Conservation (phyloP, 2,329 filamentous ascomycete genomes). For the Fusarium praegraminearum region DNA sequence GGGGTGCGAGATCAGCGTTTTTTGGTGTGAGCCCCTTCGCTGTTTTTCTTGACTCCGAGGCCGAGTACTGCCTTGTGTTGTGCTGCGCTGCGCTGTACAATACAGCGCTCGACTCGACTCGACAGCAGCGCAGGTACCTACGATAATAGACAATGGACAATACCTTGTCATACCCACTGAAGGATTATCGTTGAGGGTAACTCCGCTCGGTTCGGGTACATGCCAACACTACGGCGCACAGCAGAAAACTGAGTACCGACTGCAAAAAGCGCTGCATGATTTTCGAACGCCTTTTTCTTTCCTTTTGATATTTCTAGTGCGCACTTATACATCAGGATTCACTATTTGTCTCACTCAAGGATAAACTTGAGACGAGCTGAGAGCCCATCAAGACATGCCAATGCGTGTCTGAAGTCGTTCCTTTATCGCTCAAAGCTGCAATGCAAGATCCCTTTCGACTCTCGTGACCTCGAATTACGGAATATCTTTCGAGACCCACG, state of each 20-base stretch:
- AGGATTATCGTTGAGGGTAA: neutral
- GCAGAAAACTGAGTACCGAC: constrained; percentile 13
- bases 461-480: constrained; percentile 40
- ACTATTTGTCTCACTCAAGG: constrained; percentile 15
- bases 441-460: constrained; percentile 21
- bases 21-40: neutral
- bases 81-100: neutral
- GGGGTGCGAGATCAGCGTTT: neutral
- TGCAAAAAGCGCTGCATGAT: constrained; percentile 23
- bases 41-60: neutral
- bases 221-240: constrained; percentile 18
- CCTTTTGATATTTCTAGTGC: neutral
- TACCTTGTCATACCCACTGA: constrained; percentile 14
- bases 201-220: constrained; percentile 15
- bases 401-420: constrained; percentile 17
- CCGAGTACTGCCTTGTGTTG: neutral
- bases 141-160: constrained; percentile 3
- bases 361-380: neutral
- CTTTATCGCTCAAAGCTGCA: constrained; percentile 12
- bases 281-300: constrained; percentile 1
- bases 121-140: neutral
- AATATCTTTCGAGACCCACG: constrained; percentile 23
- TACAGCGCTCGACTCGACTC: constrained; percentile 6
- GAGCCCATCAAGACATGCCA: constrained; percentile 13
- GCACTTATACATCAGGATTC: neutral